Evolutionary conservation across 768 basidiomycete species (phyloP).

Genomic region (Myochromella boudieri): DNA sequence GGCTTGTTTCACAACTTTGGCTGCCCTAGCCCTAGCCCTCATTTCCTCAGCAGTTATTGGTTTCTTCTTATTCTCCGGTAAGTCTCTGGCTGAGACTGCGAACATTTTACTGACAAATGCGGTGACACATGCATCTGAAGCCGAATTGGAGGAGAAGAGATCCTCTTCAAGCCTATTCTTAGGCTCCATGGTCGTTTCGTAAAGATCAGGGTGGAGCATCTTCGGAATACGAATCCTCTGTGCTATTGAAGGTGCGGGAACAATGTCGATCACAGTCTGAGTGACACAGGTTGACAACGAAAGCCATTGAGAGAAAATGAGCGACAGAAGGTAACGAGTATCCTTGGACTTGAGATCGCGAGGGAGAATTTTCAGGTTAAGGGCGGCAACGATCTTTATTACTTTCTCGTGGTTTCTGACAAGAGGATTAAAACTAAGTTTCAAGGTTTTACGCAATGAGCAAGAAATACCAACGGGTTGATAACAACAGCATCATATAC

Average conservation of each 20-base stretch:
- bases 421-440: background rate
- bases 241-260: slow-evolving; percentile 84
- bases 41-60: slow-evolving; percentile 82
- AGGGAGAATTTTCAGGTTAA: slow-evolving; percentile 80
- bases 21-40: slow-evolving; percentile 60
- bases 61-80: slow-evolving; percentile 85
- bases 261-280: slow-evolving; percentile 87
- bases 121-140: slow-evolving; percentile 56
- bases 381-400: slow-evolving; percentile 78
- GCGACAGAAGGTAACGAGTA: slow-evolving; percentile 73
- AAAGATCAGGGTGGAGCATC: slow-evolving; percentile 84
- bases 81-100: slow-evolving; percentile 73
- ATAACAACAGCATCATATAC: slow-evolving; percentile 89
- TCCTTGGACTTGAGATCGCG: slow-evolving; percentile 94
- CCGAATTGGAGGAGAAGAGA: slow-evolving; percentile 70
- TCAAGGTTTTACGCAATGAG: slow-evolving; percentile 13
- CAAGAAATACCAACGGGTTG: slow-evolving; percentile 71
- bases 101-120: slow-evolving; percentile 99
- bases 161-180: slow-evolving; percentile 83
- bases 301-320: slow-evolving; percentile 95
- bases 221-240: slow-evolving; percentile 85
- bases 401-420: slow-evolving; percentile 87
- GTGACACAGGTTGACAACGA: slow-evolving; percentile 92
- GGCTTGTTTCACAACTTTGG: slow-evolving; percentile 37
- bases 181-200: slow-evolving; percentile 57